These are phyloP conservation scores for Alternaria viburni DNA, from an alignment of 2,329 filamentous ascomycete species.

Conservation along the genomic window DNA sequence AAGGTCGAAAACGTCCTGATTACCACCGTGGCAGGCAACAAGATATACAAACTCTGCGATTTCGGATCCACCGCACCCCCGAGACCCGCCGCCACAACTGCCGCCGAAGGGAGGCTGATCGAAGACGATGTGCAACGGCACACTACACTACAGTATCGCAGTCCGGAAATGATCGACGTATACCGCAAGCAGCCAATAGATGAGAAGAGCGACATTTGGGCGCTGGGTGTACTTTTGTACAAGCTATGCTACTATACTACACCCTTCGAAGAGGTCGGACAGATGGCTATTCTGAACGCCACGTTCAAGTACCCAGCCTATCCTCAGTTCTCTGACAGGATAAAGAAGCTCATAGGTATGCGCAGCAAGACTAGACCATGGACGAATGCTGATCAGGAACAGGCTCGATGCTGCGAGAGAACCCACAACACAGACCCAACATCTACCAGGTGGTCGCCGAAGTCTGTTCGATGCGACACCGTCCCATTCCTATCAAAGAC, in stretches of 20 bases:
- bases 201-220: slow-evolving; percentile 99
- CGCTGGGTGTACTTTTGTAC: slow-evolving; percentile 90
- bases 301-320: slow-evolving; percentile 91
- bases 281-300: slow-evolving; percentile 95
- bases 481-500: slow-evolving; percentile 85
- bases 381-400: slow-evolving; percentile 22
- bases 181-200: slow-evolving; percentile 96
- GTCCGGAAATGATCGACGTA: slow-evolving; percentile 98
- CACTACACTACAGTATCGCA: slow-evolving; percentile 95
- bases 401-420: slow-evolving; percentile 91
- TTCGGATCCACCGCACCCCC: slow-evolving; percentile 92
- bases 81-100: slow-evolving; percentile 81
- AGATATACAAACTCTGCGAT: slow-evolving; percentile 94
- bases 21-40: slow-evolving; percentile 67
- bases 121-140: slow-evolving; percentile 98
- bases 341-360: slow-evolving; percentile 88
- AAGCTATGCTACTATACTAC: slow-evolving; percentile 99
- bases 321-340: slow-evolving; percentile 84
- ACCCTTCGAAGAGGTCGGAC: slow-evolving; percentile 95
- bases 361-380: slow-evolving; percentile 32
- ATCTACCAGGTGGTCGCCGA: slow-evolving; percentile 93
- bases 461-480: slow-evolving; percentile 86
- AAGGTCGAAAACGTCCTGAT: slow-evolving; percentile 99
- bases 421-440: slow-evolving; percentile 79
- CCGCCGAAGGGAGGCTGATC: slow-evolving; percentile 86